Evolutionary conservation across 495 filamentous ascomycete genomes (phyloP), one percentile per base, ranked within the genome.

Genomic region (Penicillium tannophilum): DNA sequence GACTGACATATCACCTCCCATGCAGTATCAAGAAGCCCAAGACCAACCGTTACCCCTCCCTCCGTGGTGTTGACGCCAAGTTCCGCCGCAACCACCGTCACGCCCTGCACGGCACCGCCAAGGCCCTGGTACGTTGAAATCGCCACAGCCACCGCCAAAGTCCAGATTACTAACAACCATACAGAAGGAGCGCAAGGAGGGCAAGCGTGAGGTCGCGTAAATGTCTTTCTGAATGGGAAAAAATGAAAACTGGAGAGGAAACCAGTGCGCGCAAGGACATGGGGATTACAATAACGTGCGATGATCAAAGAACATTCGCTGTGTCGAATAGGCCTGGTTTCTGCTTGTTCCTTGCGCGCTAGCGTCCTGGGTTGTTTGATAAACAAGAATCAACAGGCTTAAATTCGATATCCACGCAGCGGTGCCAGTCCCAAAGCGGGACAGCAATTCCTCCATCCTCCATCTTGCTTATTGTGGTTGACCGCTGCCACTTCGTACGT

Each of bases 1-100:
- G 62, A 58, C 77, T 82, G 68, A 80, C 64, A 63, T 65, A 33
- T 46, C 16, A 58, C 59, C 50, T 58, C 20, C 51, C 50, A 16
- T 72, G 72, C 77, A 96, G 94, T 83, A 98, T 98, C 88, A 98
- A 98, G 90, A 97, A 96, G 88, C 95, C 95, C 47, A 98, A 96
- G 86, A 98, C 94, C 76, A 85, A 93, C 81, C 85, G 94, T 84
- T 98, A 98, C 83, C 94, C 95, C 63, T 97, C 93, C 72, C 87
- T 98, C 67, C 97, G 97, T 71, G 94, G 94, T 75, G 96, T 93
- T 72, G 94, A 98, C 83, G 91, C 94, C 75, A 98, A 98, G 87
- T 98, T 98, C 86, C 88, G 94, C 78, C 86, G 94, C 80, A 98
- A 98, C 84, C 95, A 98, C 83, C 90, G 92, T 73, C 93, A 98